Evolutionary conservation across 2,329 filamentous ascomycete species (phyloP).

Genomic region (Trichoderma sp.): DNA sequence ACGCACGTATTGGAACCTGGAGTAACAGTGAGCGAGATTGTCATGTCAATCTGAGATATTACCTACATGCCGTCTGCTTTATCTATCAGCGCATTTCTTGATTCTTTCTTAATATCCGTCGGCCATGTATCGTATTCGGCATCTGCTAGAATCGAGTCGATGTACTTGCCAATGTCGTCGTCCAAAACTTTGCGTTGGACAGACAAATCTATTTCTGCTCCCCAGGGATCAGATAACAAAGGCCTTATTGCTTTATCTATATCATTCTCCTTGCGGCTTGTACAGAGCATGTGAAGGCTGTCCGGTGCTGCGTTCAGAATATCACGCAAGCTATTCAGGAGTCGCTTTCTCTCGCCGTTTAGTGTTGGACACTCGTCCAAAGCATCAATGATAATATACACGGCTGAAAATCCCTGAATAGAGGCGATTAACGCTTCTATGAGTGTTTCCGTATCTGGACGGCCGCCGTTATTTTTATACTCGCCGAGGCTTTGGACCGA

Average conservation of each 20-base stretch:
- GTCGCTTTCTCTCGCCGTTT: not conserved
- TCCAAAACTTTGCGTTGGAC: not conserved
- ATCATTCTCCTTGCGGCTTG: not conserved
- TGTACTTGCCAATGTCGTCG: not conserved
- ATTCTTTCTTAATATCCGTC: not conserved
- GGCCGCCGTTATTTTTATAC: not conserved
- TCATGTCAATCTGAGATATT: not conserved
- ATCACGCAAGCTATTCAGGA: not conserved
- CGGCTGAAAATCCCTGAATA: not conserved
- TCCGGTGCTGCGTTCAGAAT: not conserved
- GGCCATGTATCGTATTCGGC: not conserved
- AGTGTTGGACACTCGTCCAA: not conserved
- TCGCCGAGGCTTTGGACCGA: not conserved
- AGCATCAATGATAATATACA: not conserved
- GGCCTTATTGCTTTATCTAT: not conserved
- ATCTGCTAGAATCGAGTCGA: not conserved
- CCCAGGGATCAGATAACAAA: not conserved
- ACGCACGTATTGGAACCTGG: conserved; percentile 15
- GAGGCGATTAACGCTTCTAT: not conserved
- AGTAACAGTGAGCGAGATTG: not conserved
- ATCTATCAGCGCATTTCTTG: not conserved
- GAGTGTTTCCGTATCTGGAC: not conserved
- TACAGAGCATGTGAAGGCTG: not conserved
- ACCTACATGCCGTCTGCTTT: conserved; percentile 14
- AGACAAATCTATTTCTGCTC: not conserved